These are phyloP conservation scores for Adenanthera pavonina DNA, from an alignment of 306 rosid genomes.

Conservation along the genomic window DNA sequence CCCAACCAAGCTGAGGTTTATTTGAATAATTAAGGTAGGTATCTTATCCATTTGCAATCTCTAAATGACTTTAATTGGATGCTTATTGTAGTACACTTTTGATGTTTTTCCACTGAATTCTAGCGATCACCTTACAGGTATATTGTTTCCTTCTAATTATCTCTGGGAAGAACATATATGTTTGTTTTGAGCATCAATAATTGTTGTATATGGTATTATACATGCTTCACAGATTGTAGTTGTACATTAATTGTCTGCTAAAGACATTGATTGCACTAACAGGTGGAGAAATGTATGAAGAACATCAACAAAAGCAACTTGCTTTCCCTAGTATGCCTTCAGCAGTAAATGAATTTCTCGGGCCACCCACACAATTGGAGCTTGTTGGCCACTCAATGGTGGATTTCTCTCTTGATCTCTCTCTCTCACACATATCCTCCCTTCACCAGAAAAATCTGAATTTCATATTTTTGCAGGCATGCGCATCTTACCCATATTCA, in stretches of 20 bases:
- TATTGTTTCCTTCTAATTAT: background rate
- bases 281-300: slow-evolving; percentile 37
- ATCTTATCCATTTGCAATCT: background rate
- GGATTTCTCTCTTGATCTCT: slow-evolving; percentile 1
- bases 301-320: slow-evolving; percentile 20
- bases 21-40: background rate
- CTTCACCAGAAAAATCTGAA: background rate
- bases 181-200: background rate
- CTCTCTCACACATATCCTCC: background rate
- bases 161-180: background rate
- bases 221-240: slow-evolving; percentile 12
- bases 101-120: background rate
- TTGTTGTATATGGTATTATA: background rate
- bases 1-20: background rate
- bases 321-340: slow-evolving; percentile 30
- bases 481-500: slow-evolving; percentile 37
- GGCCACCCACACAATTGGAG: slow-evolving; percentile 37
- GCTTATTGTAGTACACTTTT: background rate
- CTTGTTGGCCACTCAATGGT: slow-evolving; percentile 41
- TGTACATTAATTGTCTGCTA: background rate
- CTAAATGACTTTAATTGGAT: background rate
- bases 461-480: slow-evolving; percentile 21
- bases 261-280: slow-evolving; percentile 22
- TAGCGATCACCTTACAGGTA: background rate
- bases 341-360: slow-evolving; percentile 27